phyloP scores from a whole-genome alignment of 2,329 filamentous ascomycete genomes.

The Fusarium sp. region DNA sequence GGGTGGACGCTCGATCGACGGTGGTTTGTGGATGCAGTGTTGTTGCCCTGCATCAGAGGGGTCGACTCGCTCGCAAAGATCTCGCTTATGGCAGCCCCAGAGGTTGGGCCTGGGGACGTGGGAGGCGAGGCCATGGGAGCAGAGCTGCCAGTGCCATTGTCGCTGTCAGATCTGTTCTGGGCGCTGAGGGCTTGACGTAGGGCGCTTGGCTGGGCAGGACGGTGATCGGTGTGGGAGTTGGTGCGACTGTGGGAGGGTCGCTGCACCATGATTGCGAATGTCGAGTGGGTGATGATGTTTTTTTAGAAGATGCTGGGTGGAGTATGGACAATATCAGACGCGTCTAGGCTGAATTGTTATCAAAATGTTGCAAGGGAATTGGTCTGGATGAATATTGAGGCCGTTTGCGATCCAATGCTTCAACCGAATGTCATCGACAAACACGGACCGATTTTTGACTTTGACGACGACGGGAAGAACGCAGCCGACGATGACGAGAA shows the following conservation, averaged over 20 bases:
- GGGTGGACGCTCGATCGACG: slow-evolving; percentile 41
- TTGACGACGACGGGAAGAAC: slow-evolving; percentile 12
- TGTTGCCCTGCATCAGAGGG: slow-evolving; percentile 54
- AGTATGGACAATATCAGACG: background rate
- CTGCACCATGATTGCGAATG: slow-evolving; percentile 37
- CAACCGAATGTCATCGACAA: background rate
- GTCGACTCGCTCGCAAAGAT: slow-evolving; percentile 59
- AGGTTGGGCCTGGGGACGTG: slow-evolving; percentile 36
- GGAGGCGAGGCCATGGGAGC: slow-evolving; percentile 34
- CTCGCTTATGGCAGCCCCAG: slow-evolving; percentile 27
- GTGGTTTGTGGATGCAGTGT: slow-evolving; percentile 31
- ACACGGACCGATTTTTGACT: slow-evolving; percentile 16
- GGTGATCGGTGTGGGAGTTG: slow-evolving; percentile 49
- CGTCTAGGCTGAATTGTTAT: background rate
- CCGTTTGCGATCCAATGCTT: background rate
- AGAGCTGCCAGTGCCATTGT: slow-evolving; percentile 21
- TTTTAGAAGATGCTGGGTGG: background rate
- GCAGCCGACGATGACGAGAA: slow-evolving; percentile 15
- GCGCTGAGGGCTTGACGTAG: slow-evolving; percentile 58
- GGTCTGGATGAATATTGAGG: background rate
- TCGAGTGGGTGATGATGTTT: background rate
- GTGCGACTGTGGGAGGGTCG: slow-evolving; percentile 43
- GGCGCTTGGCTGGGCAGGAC: slow-evolving; percentile 56
- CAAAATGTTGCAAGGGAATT: slow-evolving; percentile 1
- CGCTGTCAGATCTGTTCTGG: slow-evolving; percentile 32